These are phyloP conservation scores for Mycena maculata DNA, from an alignment of 768 basidiomycete species.

Conservation along the genomic window DNA sequence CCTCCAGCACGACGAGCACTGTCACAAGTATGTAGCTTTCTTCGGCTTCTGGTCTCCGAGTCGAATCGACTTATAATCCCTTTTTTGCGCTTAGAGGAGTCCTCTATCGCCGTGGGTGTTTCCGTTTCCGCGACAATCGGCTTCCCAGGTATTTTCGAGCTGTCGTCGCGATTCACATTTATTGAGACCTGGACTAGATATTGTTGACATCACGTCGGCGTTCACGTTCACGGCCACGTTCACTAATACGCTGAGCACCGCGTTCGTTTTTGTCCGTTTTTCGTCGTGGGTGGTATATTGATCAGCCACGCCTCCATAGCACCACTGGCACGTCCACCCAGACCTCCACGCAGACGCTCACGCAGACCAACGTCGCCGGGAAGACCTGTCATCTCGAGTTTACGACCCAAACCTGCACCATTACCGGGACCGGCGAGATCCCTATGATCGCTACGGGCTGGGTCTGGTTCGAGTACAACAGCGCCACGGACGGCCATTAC, in stretches of 20 bases:
- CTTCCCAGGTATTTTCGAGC: too few relatives aligned
- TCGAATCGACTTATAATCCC: too few relatives aligned
- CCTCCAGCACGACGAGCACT: background rate
- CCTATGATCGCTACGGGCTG: conserved; percentile 23
- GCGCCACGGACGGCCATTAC: conserved; percentile 19
- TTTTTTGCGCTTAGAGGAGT: too few relatives aligned
- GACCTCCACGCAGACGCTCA: background rate
- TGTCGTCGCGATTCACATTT: too few relatives aligned
- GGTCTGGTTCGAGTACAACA: conserved; percentile 28
- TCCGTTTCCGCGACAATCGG: background rate
- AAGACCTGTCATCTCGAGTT: conserved; percentile 12
- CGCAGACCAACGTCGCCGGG: background rate
- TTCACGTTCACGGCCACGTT: background rate
- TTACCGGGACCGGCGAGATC: conserved; percentile 20
- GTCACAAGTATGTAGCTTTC: background rate
- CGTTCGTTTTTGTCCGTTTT: background rate
- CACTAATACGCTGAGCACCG: background rate
- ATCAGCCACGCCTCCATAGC: background rate
- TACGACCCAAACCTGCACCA: conserved; percentile 15
- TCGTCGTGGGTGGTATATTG: too few relatives aligned
- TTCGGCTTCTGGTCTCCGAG: background rate
- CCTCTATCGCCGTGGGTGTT: background rate
- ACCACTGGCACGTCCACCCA: background rate
- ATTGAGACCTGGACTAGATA: too few relatives aligned
- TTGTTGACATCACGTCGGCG: background rate